Evolutionary conservation across 179 eudicot species (phyloP), one percentile per base, ranked within the genome.

Genomic region (Corrigiola litoralis): DNA sequence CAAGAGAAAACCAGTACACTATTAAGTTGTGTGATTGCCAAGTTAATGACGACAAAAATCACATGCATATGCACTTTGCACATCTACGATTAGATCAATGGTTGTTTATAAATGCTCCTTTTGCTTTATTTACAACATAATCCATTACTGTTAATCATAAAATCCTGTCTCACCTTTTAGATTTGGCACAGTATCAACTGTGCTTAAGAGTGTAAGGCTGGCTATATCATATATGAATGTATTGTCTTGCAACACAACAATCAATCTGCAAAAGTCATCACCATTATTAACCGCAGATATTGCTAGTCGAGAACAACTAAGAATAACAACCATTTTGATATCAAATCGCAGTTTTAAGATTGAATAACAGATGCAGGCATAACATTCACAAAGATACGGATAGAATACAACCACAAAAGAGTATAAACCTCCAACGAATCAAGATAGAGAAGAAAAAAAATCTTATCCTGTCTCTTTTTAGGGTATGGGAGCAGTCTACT

Each of bases 131-230:
- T 36, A 49, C 36, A 9, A 13, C 68, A 37, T 3, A 37, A 2
- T 53, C 16, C 21, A 17, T 20, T 51, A 25, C 45, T 23, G 20
- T 54, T 32, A 41, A 23, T 25, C 40, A 32, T 5, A 51, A 46
- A 55, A 57, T 45, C 67, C 17, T 38, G 24, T 23, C 66, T 73
- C 67, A 87, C 99, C 99, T 84, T 84, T 90, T 47, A 76, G 66
- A 72, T 94, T 94, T 32, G 89, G 86, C 78, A 87, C 90, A 1
- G 95, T 90, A 69, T 90, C 97, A 47, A 94, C 65, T 54, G 92
- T 86, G 73, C 80, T 85, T 72, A 90, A 73, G 61, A 87, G 83
- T 50, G 72, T 69, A 20, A 86, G 87, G 55, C 58, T 82, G 65
- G 77, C 77, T 62, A 76, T 79, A 73, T 90, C 99, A 79, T 94